Conservation (phyloP, 805 yeast species). For the Kuraishia cidri region DNA sequence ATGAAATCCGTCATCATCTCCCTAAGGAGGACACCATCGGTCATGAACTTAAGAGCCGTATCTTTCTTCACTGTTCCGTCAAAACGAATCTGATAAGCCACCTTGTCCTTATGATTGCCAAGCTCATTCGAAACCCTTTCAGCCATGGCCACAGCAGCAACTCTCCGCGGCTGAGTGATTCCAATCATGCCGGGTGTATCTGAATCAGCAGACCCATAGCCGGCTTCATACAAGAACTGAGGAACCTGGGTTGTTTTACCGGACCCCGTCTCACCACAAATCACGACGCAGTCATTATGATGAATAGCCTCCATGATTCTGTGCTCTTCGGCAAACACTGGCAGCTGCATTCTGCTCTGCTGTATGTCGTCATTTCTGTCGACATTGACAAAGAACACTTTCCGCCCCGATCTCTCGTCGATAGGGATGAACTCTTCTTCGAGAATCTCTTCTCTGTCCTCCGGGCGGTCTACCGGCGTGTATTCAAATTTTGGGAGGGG, state of each 20-base stretch:
- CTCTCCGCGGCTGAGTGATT: conserved; percentile 91
- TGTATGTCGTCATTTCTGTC: conserved; percentile 62
- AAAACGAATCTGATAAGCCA: conserved; percentile 78
- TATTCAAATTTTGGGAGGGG: conserved; percentile 43
- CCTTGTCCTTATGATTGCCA: conserved; percentile 61
- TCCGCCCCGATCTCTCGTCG: conserved; percentile 41
- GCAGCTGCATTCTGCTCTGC: conserved; percentile 58
- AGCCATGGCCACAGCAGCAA: conserved; percentile 90
- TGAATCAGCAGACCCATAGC: conserved; percentile 58
- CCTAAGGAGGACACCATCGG: conserved; percentile 87
- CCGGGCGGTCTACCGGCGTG: conserved; percentile 50
- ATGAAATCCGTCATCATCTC: conserved; percentile 89
- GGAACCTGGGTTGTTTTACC: conserved; percentile 99
- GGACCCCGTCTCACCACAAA: conserved; percentile 98
- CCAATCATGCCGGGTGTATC: conserved; percentile 92
- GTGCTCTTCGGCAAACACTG: conserved; percentile 88
- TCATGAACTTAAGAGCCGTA: conserved; percentile 81
- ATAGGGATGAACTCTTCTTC: conserved; percentile 53
- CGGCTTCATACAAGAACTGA: conserved; percentile 88
- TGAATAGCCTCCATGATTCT: conserved; percentile 91
- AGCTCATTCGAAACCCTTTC: conserved; percentile 68
- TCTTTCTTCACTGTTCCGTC: conserved; percentile 56
- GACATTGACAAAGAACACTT: conserved; percentile 62
- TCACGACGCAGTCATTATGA: conserved; percentile 81
- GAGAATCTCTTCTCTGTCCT: conserved; percentile 69